Conservation (phyloP, 1,284 basidiomycete genomes). For the Cryptococcus sp. region DNA sequence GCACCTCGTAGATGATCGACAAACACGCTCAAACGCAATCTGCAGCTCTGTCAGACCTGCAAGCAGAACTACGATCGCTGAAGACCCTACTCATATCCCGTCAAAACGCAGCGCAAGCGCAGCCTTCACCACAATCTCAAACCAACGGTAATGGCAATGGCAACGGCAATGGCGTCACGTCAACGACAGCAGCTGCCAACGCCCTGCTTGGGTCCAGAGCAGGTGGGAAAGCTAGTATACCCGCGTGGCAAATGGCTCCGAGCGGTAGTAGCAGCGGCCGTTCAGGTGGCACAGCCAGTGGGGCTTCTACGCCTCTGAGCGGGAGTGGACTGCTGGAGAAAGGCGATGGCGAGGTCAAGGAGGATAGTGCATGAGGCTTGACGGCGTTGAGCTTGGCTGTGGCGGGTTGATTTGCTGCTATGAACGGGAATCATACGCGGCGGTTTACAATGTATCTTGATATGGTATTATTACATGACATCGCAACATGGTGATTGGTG, state of each 20-base stretch:
- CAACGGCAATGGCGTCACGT: slow-evolving; percentile 9
- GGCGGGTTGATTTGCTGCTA: not conserved
- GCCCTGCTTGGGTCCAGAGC: slow-evolving; percentile 40
- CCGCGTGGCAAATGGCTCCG: slow-evolving; percentile 77
- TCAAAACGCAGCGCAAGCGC: slow-evolving; percentile 56
- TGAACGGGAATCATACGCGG: not conserved
- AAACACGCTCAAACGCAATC: slow-evolving; percentile 83
- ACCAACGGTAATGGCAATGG: not conserved
- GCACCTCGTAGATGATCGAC: slow-evolving; percentile 76
- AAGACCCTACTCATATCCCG: slow-evolving; percentile 88
- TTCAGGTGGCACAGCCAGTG: slow-evolving; percentile 11
- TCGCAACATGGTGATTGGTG: too few relatives aligned
- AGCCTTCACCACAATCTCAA: slow-evolving; percentile 34
- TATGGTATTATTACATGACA: too few relatives aligned
- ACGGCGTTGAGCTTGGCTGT: not conserved
- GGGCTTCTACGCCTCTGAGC: slow-evolving; percentile 1
- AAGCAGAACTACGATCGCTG: slow-evolving; percentile 91
- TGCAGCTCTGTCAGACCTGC: slow-evolving; percentile 64
- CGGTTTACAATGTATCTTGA: too few relatives aligned
- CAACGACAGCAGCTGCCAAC: slow-evolving; percentile 43
- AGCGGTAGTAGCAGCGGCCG: slow-evolving; percentile 15
- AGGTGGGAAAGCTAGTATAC: slow-evolving; percentile 60
- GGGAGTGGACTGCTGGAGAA: slow-evolving; percentile 8
- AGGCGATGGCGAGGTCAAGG: slow-evolving; percentile 2
- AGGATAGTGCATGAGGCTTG: not conserved